Percentiles rank a stretch among this genome's conserved stretches.
phyloP scores from a whole-genome alignment of 2,329 filamentous ascomycete species.

The Phialophora verrucosa region DNA sequence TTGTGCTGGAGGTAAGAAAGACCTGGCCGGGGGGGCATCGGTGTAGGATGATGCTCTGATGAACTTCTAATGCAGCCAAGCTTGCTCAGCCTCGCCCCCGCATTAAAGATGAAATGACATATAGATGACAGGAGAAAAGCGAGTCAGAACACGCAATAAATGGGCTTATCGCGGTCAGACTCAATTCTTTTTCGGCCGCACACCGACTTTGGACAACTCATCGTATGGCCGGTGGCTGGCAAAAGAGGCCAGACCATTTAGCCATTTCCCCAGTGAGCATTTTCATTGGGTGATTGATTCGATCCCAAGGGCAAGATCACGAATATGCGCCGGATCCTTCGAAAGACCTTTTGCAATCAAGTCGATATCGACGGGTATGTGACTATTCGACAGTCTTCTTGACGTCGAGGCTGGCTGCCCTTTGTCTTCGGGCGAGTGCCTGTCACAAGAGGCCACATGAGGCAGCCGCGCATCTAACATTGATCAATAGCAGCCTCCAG shows the following conservation, averaged over 20 bases:
- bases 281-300: not conserved
- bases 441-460: not conserved
- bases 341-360: not conserved
- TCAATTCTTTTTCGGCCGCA: not conserved
- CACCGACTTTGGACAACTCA: not conserved
- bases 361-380: not conserved
- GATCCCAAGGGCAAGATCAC: not conserved
- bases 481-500: not conserved
- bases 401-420: too few species aligned
- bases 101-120: slow-evolving; percentile 3
- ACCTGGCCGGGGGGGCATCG: not conserved
- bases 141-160: not conserved
- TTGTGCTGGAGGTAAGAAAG: slow-evolving; percentile 3
- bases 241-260: not conserved
- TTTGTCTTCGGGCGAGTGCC: not conserved
- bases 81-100: slow-evolving; percentile 11
- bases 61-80: slow-evolving; percentile 10
- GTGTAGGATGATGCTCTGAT: not conserved
- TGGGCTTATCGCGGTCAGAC: not conserved
- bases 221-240: not conserved
- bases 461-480: not conserved
- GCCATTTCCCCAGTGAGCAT: not conserved
- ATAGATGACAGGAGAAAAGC: not conserved
- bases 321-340: not conserved
- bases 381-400: not conserved